Conservation (phyloP, 257 asterid genomes). For the Salvia rosmarinus region DNA sequence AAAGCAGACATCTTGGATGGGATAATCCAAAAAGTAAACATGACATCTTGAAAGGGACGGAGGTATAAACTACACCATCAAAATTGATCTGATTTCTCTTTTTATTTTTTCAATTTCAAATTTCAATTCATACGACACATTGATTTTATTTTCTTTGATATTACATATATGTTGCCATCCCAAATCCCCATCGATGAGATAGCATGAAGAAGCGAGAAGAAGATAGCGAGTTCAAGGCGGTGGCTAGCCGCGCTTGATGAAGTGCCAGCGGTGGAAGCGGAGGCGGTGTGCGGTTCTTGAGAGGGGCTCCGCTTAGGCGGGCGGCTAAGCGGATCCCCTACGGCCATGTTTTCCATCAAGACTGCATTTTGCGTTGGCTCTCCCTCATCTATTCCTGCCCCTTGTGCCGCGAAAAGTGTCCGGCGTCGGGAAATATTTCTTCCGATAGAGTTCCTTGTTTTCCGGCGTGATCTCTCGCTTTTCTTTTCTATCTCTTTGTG, state of each 20-base stretch:
- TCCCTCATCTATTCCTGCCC: slow-evolving; percentile 41
- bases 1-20: no score
- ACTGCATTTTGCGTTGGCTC: slow-evolving; percentile 44
- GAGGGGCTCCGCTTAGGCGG: slow-evolving; percentile 28
- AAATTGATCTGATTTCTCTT: no score
- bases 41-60: no score
- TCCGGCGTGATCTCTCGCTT: no score
- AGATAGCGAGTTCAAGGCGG: background rate
- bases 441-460: background rate
- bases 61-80: no score
- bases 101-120: no score
- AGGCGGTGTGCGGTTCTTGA: slow-evolving; percentile 33
- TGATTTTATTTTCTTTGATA: no score
- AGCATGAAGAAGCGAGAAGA: background rate
- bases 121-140: no score
- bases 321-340: slow-evolving; percentile 38
- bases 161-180: background rate
- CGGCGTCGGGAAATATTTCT: slow-evolving; percentile 21
- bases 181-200: slow-evolving; percentile 27
- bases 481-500: no score
- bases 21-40: no score
- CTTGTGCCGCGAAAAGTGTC: slow-evolving; percentile 36
- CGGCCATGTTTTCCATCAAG: slow-evolving; percentile 47
- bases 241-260: slow-evolving; percentile 17
- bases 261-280: slow-evolving; percentile 31